phyloP scores from a whole-genome alignment of 1,284 basidiomycete species.

The Butyriboletus appendiculatus region DNA sequence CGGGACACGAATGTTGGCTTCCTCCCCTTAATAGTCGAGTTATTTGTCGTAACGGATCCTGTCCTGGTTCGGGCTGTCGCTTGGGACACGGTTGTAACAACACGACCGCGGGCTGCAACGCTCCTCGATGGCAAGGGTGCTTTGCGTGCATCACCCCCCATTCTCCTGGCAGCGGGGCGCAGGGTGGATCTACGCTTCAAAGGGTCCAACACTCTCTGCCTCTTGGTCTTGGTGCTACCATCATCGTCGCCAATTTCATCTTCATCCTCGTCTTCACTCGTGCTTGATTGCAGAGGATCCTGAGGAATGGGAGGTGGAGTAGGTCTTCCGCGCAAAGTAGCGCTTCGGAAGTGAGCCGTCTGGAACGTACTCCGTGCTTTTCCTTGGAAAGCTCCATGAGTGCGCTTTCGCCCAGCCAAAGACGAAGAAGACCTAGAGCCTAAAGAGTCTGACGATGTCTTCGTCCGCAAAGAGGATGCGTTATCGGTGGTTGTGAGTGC shows the following conservation, averaged over 20 bases:
- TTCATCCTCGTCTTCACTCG: slow-evolving; percentile 28
- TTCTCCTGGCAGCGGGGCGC: slow-evolving; percentile 25
- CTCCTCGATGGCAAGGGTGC: slow-evolving; percentile 13
- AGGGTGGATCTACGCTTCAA: slow-evolving; percentile 30
- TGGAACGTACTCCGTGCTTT: neutral
- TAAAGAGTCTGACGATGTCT: slow-evolving; percentile 45
- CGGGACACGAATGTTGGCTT: slow-evolving; percentile 11
- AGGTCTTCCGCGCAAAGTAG: slow-evolving; percentile 32
- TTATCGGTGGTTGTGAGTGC: slow-evolving; percentile 48
- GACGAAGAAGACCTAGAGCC: slow-evolving; percentile 40
- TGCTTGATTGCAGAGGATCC: slow-evolving; percentile 20
- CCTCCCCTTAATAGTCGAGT: slow-evolving; percentile 16
- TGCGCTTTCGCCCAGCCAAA: slow-evolving; percentile 38
- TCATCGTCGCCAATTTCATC: slow-evolving; percentile 8
- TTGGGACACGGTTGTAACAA: slow-evolving; percentile 13
- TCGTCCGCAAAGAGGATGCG: slow-evolving; percentile 46
- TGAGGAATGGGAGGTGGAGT: neutral
- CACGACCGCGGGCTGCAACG: slow-evolving; percentile 8
- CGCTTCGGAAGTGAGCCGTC: slow-evolving; percentile 17
- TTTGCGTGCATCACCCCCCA: slow-evolving; percentile 17
- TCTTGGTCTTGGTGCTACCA: slow-evolving; percentile 20
- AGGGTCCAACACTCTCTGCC: slow-evolving; percentile 31
- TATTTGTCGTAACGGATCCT: slow-evolving; percentile 12
- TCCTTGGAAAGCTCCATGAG: slow-evolving; percentile 15
- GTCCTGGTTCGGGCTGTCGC: slow-evolving; percentile 9